Conservation (phyloP, 164 flowering plant species). For the Warburgia ugandensis region DNA sequence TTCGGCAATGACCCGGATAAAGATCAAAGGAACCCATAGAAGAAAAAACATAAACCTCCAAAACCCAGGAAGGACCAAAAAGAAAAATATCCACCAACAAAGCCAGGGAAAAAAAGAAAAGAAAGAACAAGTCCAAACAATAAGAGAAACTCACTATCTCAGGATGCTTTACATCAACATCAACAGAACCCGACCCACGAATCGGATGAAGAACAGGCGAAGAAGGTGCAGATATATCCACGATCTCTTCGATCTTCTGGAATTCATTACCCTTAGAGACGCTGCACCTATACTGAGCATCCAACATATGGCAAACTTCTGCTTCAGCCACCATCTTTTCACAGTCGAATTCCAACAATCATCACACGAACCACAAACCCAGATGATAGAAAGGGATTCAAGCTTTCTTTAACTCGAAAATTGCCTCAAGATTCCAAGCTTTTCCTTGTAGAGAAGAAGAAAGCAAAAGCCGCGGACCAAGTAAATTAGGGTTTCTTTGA, state of each 20-base stretch:
- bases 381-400: not conserved
- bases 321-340: constrained; percentile 10
- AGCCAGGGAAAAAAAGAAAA: too few relatives aligned
- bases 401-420: not conserved
- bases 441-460: not conserved
- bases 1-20: not conserved
- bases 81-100: too few relatives aligned
- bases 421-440: not conserved
- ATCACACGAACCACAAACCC: constrained; percentile 1
- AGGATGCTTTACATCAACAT: not conserved
- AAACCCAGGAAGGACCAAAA: too few relatives aligned
- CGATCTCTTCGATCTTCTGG: constrained; percentile 6
- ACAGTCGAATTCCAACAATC: constrained; percentile 19
- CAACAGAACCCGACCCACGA: not conserved
- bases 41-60: not conserved
- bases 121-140: too few relatives aligned
- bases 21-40: not conserved
- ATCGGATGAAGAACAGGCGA: constrained; percentile 1
- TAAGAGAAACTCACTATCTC: constrained; percentile 4
- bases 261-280: not conserved
- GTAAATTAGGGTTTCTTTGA: not conserved
- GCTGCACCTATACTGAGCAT: constrained; percentile 5
- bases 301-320: constrained; percentile 7
- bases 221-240: not conserved
- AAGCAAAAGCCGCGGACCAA: too few relatives aligned